Conservation (phyloP, 108 stramenopile genomes). For the Nitzschia putrida region DNA sequence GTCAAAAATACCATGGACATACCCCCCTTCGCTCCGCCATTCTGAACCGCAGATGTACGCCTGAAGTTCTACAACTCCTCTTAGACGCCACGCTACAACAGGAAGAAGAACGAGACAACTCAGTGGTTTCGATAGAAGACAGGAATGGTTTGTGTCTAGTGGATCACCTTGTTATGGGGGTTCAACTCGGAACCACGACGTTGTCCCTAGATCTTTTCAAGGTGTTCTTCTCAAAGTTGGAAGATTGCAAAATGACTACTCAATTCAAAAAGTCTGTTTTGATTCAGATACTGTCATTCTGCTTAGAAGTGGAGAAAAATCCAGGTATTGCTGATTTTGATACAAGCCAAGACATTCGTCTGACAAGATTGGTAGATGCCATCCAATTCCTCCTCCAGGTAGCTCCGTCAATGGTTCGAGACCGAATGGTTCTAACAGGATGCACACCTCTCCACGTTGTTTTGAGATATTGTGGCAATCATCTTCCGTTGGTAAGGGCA, state of each 20-base stretch:
- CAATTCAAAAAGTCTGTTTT: conserved; percentile 16
- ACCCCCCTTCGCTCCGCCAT: conserved; percentile 40
- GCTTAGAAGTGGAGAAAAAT: conserved; percentile 3
- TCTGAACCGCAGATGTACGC: conserved; percentile 23
- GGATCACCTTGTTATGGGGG: conserved; percentile 37
- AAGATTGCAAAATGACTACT: neutral
- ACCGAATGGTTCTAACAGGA: conserved; percentile 17
- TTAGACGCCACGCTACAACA: conserved; percentile 7
- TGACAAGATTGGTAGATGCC: conserved; percentile 4
- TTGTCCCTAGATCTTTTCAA: conserved; percentile 24
- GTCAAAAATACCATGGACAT: conserved; percentile 27
- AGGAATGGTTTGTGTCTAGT: conserved; percentile 27
- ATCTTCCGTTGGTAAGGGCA: conserved; percentile 27
- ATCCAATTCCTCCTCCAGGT: conserved; percentile 18
- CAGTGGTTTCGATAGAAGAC: conserved; percentile 13
- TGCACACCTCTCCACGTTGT: conserved; percentile 49
- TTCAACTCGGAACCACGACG: conserved; percentile 24
- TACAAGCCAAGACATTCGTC: neutral
- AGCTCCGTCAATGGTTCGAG: conserved; percentile 5
- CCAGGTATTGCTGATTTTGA: neutral
- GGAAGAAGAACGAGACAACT: conserved; percentile 2
- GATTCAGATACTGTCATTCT: conserved; percentile 32
- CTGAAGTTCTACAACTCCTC: conserved; percentile 10
- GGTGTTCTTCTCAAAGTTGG: conserved; percentile 7
- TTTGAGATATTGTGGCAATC: conserved; percentile 42